Evolutionary conservation across 2,329 filamentous ascomycete species (phyloP).

Genomic region (Mycogone perniciosa): DNA sequence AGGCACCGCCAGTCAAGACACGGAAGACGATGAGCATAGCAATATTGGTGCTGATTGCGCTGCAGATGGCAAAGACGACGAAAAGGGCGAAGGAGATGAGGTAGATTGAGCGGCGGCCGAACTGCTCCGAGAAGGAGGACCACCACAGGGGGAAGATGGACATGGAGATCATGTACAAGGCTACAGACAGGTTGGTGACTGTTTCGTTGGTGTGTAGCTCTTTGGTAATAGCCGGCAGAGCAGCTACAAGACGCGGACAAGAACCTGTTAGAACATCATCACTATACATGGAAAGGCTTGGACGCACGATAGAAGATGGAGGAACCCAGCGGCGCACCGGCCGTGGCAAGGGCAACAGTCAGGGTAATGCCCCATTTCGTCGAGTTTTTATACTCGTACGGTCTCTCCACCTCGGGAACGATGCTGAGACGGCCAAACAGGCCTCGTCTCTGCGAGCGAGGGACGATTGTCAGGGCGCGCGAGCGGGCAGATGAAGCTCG

Average conservation of each 20-base stretch:
- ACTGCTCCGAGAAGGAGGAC: slow-evolving; percentile 70
- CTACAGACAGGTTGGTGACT: slow-evolving; percentile 67
- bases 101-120: slow-evolving; percentile 73
- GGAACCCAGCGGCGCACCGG: slow-evolving; percentile 75
- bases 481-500: slow-evolving; percentile 35
- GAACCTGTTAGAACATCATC: too few species aligned
- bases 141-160: slow-evolving; percentile 82
- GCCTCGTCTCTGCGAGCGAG: slow-evolving; percentile 54
- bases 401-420: slow-evolving; percentile 71
- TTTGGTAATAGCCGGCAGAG: slow-evolving; percentile 55
- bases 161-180: slow-evolving; percentile 78
- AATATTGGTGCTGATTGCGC: slow-evolving; percentile 63
- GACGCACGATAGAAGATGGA: slow-evolving; percentile 73
- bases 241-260: slow-evolving; percentile 42
- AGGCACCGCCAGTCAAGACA: slow-evolving; percentile 65
- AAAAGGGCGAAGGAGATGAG: slow-evolving; percentile 68
- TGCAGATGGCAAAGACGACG: slow-evolving; percentile 62
- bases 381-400: slow-evolving; percentile 63
- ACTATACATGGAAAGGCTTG: slow-evolving; percentile 6
- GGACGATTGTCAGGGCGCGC: slow-evolving; percentile 33
- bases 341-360: slow-evolving; percentile 69
- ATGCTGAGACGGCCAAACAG: slow-evolving; percentile 64
- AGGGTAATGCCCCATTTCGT: slow-evolving; percentile 83
- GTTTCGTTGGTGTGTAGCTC: slow-evolving; percentile 59
- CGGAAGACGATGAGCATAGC: slow-evolving; percentile 73